Conservation (phyloP, 176 grass and related monocot genomes). For the Tillandsia leiboldiana region DNA sequence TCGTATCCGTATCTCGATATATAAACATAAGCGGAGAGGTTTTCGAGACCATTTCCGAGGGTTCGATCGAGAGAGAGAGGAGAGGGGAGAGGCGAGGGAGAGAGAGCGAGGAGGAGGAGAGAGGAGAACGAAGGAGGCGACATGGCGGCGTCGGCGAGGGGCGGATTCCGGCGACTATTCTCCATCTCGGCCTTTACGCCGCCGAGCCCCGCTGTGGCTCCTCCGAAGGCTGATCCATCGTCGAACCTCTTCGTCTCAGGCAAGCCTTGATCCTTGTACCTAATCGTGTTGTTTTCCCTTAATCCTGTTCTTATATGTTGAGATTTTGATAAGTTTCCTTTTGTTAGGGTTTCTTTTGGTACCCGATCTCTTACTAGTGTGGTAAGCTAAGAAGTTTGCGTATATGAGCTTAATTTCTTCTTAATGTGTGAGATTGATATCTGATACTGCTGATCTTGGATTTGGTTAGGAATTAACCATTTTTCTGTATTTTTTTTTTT, state of each 20-base stretch:
- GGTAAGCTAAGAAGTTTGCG: background rate
- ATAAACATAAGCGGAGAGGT: no score
- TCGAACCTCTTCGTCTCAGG: constrained; percentile 85
- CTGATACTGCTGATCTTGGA: background rate
- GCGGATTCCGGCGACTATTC: constrained; percentile 65
- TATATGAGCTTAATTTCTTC: background rate
- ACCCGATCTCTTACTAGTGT: background rate
- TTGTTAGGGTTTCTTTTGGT: constrained; percentile 8
- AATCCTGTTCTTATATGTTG: background rate
- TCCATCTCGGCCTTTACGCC: constrained; percentile 47
- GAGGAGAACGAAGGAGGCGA: constrained; percentile 17
- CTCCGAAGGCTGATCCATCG: constrained; percentile 60
- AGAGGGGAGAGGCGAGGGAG: background rate
- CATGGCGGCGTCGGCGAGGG: constrained; percentile 41
- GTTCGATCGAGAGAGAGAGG: background rate
- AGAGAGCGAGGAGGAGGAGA: background rate
- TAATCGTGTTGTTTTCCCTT: background rate
- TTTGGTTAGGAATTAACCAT: background rate
- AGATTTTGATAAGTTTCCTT: background rate
- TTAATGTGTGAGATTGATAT: background rate
- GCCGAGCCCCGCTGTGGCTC: constrained; percentile 21
- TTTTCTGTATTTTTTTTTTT: background rate
- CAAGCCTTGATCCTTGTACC: constrained; percentile 2
- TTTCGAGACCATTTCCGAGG: no score
- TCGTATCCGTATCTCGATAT: no score